These are phyloP conservation scores for Neospora caninum DNA, from an alignment of 169 alveolate species.

Conservation along the genomic window DNA sequence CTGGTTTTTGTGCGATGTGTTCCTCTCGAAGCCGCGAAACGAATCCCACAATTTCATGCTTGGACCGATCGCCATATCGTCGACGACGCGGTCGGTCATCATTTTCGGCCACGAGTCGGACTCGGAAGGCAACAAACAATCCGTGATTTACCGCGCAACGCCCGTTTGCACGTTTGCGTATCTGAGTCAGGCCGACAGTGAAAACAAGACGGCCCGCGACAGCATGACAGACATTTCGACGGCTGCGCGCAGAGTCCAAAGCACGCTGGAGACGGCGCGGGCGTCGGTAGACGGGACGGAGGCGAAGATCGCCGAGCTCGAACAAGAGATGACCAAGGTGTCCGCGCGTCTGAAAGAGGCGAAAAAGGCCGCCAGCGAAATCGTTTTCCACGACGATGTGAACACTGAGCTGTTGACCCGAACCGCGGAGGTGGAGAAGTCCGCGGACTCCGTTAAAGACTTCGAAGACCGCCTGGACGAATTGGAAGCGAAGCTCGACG, in stretches of 20 bases:
- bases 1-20: conserved; percentile 20
- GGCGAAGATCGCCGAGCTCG: not conserved
- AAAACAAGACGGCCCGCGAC: not conserved
- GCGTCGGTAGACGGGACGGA: not conserved
- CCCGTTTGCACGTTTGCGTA: not conserved
- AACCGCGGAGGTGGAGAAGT: not conserved
- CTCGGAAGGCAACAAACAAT: not conserved
- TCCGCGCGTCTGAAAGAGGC: not conserved
- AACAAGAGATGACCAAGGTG: too few species aligned
- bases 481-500: not conserved
- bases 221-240: not conserved
- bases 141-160: not conserved
- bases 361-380: not conserved
- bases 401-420: not conserved
- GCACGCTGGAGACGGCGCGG: not conserved
- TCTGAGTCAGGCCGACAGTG: not conserved
- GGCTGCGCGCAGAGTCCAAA: not conserved
- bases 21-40: not conserved
- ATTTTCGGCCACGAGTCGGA: not conserved
- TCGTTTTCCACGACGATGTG: not conserved
- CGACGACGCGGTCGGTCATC: not conserved
- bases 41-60: not conserved
- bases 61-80: not conserved
- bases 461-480: not conserved
- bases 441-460: not conserved